A percentile compares a stretch with the other conserved stretches of the same genome.
phyloP scores from a whole-genome alignment of 2,329 filamentous ascomycete genomes.

The Didymella glomerata region DNA sequence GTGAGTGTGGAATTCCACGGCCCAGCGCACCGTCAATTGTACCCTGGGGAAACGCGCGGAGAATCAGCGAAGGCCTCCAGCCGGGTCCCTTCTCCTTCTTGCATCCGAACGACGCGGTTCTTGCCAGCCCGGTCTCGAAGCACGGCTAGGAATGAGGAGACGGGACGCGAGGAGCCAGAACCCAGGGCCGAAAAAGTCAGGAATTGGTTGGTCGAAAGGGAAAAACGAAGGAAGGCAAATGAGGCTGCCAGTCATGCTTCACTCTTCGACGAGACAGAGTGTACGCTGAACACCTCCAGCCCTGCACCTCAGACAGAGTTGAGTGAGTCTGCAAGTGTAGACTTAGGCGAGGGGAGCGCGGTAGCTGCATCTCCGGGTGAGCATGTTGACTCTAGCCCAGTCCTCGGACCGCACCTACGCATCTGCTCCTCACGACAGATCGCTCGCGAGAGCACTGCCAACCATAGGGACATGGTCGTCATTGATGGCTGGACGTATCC shows the following conservation, averaged over 20 bases:
- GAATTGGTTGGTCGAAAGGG: not conserved
- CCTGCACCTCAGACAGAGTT: no score
- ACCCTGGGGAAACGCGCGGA: not conserved
- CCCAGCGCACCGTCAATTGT: not conserved
- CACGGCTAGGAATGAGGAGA: no score
- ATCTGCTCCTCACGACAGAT: not conserved
- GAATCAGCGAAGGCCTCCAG: not conserved
- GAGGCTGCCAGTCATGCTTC: fast-evolving
- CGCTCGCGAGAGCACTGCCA: not conserved
- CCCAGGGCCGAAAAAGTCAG: not conserved
- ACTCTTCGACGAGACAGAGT: no score
- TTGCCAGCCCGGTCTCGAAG: not conserved
- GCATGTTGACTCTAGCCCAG: no score
- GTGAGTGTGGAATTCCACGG: no score
- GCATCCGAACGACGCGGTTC: not conserved
- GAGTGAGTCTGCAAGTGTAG: no score
- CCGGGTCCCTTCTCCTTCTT: not conserved
- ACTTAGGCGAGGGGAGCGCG: no score
- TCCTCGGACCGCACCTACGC: not conserved
- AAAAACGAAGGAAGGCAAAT: not conserved
- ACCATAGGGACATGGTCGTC: not conserved
- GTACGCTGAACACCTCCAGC: not conserved
- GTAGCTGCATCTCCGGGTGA: no score
- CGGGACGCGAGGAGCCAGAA: not conserved
- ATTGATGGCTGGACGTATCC: not conserved